Evolutionary conservation across 1,139 yeast genomes (phyloP), one percentile per base, ranked within the genome.

Genomic region (Zygosaccharomyces pseudobailii): DNA sequence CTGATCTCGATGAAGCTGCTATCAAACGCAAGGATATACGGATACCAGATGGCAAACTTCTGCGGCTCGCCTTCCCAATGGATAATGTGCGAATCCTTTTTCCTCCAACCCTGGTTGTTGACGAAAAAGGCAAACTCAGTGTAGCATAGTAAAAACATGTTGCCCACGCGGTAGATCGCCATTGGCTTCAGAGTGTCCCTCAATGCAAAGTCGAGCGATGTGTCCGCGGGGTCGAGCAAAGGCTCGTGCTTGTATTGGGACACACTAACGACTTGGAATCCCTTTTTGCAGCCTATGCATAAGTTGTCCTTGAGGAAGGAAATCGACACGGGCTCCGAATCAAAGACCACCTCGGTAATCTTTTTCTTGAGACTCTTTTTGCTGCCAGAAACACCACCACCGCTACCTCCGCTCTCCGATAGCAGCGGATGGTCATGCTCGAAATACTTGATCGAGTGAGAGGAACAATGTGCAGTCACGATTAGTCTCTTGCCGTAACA

Each of bases 11-110:
- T 87, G 61, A 92, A 89, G 50, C 82, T 85, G 23, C 84, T 79
- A 63, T 92, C 97, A 71, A 92, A 92, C 19, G 96, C 92, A 52
- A 92, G 72, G 49, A 92, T 73, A 65, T 89, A 92, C 4, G 98
- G 98, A 69, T 90, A 92, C 76, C 94, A 88, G 43, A 92, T 74
- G 8, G 97, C 95, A 66, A 92, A 88, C 53, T 84, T 84, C 61
- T 86, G 95, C 4, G 98, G 97, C 44, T 82, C 79, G 36, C 97
- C 97, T 69, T 92, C 97, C 98, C 98, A 92, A 64, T 86, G 84
- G 46, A 92, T 84, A 57, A 90, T 84, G 94, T 96, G 90, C 45
- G 88, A 92, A 43, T 92, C 90, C 55, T 92, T 81, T 23, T 95
- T 84, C 61, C 97, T 78, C 98, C 98, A 92, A 28, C 98, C 98